Evolutionary conservation across 202 grass and related monocot genomes (phyloP).

Genomic region (Digitaria exilis): DNA sequence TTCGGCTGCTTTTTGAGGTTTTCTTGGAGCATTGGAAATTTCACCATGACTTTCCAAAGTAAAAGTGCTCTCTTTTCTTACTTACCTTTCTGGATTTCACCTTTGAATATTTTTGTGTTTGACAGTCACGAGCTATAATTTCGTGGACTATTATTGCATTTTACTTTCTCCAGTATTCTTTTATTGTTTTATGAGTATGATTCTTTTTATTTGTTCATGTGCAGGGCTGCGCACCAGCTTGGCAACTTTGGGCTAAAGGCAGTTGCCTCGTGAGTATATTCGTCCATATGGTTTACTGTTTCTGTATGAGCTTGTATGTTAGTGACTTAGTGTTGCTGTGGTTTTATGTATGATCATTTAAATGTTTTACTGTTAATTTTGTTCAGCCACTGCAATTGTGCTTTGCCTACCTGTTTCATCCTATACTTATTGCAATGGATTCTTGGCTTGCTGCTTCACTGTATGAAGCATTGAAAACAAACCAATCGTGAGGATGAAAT

Average conservation of each 20-base stretch:
- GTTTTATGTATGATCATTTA: neutral
- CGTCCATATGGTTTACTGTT: neutral
- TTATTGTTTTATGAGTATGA: neutral
- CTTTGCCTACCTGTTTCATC: neutral
- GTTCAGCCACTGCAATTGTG: neutral
- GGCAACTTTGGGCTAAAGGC: neutral
- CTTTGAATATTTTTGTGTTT: no score
- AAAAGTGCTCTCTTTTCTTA: no score
- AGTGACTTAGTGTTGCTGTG: neutral
- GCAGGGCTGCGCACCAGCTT: no score
- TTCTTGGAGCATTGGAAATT: neutral
- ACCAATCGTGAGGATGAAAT: no score
- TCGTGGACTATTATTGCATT: no score
- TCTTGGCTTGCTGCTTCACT: neutral
- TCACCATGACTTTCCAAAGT: no score
- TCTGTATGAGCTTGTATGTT: neutral
- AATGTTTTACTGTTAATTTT: neutral
- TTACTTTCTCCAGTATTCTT: neutral
- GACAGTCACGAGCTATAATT: no score
- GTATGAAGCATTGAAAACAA: neutral
- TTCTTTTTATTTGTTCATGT: conserved; percentile 10
- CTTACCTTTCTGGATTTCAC: no score
- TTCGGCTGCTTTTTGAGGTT: neutral
- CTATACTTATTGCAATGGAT: neutral
- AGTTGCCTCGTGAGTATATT: conserved; percentile 20